Conservation (phyloP, 352 stramenopile species). For the Globisporangium camurandrum region DNA sequence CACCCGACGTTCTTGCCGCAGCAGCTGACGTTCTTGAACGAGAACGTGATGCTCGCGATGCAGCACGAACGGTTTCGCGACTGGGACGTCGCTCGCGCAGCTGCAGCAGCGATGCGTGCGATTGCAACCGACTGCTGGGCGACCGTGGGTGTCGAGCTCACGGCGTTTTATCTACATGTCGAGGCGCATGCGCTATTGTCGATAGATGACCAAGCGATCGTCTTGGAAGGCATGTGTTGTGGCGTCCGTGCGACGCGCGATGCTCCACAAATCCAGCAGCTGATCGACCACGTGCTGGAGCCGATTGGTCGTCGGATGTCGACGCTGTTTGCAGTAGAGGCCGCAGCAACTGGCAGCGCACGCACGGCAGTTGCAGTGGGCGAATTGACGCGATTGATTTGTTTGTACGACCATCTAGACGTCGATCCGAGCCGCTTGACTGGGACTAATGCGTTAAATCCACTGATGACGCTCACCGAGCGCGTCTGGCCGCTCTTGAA, state of each 20-base stretch:
- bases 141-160: slow-evolving; percentile 52
- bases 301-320: slow-evolving; percentile 50
- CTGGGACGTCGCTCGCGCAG: slow-evolving; percentile 73
- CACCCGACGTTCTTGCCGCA: slow-evolving; percentile 37
- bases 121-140: slow-evolving; percentile 76
- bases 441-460: slow-evolving; percentile 15
- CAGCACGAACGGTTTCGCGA: slow-evolving; percentile 39
- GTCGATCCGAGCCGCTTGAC: slow-evolving; percentile 23
- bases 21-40: slow-evolving; percentile 66
- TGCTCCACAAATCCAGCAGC: slow-evolving; percentile 24
- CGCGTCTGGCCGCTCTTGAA: slow-evolving; percentile 77
- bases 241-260: slow-evolving; percentile 50
- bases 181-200: slow-evolving; percentile 55
- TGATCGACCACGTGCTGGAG: slow-evolving; percentile 64
- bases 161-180: slow-evolving; percentile 74
- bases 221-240: slow-evolving; percentile 69
- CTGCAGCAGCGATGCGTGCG: slow-evolving; percentile 57
- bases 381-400: slow-evolving; percentile 76
- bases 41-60: slow-evolving; percentile 50
- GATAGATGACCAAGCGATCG: slow-evolving; percentile 80
- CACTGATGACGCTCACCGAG: slow-evolving; percentile 67
- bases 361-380: slow-evolving; percentile 34
- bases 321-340: slow-evolving; percentile 33
- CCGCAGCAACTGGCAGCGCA: slow-evolving; percentile 18
- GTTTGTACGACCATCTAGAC: slow-evolving; percentile 74